These are phyloP conservation scores for Saprolegnia parasitica DNA, from an alignment of 352 stramenopile genomes.

Conservation along the genomic window DNA sequence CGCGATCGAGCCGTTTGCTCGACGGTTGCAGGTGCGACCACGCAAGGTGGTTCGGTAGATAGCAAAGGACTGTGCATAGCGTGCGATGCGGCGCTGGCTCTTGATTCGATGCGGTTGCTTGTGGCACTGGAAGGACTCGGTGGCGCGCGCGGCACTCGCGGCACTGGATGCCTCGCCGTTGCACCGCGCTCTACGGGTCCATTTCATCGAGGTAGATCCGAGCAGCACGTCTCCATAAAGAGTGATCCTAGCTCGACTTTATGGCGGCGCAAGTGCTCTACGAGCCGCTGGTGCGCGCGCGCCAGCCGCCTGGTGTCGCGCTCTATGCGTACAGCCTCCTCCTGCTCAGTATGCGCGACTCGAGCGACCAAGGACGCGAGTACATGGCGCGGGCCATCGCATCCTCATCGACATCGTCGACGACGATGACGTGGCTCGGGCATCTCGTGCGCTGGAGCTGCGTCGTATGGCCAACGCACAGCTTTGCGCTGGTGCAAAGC, in stretches of 20 bases:
- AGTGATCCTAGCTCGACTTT: neutral
- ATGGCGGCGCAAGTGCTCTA: neutral
- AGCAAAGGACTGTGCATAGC: neutral
- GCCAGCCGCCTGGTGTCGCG: neutral
- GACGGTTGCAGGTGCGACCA: neutral
- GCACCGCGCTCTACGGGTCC: neutral
- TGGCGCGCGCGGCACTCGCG: neutral
- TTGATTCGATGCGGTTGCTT: neutral
- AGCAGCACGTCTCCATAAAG: neutral
- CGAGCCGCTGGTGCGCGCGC: neutral
- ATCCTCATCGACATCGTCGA: too few relatives aligned
- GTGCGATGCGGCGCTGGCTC: neutral
- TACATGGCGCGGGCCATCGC: too few relatives aligned
- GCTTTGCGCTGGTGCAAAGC: too few relatives aligned
- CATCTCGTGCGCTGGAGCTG: too few relatives aligned
- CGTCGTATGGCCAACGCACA: too few relatives aligned
- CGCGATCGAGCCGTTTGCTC: neutral
- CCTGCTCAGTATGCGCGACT: neutral
- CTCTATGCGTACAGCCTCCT: neutral
- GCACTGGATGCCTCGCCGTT: neutral
- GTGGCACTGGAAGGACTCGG: neutral
- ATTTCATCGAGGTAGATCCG: neutral
- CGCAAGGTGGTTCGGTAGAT: neutral
- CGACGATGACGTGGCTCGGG: too few relatives aligned
- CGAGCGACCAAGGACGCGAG: too few relatives aligned